Evolutionary conservation across 805 yeast species (phyloP).

Genomic region (Martiniozyma abietophila): DNA sequence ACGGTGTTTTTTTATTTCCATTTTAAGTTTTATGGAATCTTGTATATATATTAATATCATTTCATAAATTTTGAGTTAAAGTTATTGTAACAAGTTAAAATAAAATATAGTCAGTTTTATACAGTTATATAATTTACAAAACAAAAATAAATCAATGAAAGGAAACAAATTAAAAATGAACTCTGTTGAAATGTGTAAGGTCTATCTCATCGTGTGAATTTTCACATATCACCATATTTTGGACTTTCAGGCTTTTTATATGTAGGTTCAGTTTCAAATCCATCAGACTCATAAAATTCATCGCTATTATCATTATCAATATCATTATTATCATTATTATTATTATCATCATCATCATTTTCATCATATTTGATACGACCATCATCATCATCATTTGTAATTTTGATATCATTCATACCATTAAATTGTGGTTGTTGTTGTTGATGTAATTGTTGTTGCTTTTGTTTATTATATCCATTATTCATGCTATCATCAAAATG

Average conservation of each 20-base stretch:
- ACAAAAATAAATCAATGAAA: too few species aligned
- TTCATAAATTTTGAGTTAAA: neutral
- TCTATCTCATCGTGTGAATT: too few species aligned
- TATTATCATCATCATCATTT: neutral
- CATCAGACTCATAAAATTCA: conserved; percentile 27
- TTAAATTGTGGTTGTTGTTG: neutral
- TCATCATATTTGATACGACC: too few species aligned
- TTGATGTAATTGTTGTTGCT: neutral
- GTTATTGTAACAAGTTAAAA: too few species aligned
- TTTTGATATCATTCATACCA: neutral
- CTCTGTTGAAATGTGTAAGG: too few species aligned
- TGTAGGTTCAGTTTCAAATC: conserved; percentile 29
- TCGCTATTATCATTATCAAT: conserved; percentile 7
- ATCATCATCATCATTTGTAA: neutral
- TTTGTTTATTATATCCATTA: neutral
- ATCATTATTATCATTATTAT: neutral
- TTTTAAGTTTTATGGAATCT: neutral
- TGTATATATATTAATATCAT: neutral
- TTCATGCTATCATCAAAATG: neutral
- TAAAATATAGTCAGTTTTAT: too few species aligned
- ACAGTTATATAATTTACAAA: too few species aligned
- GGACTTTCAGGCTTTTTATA: conserved; percentile 6
- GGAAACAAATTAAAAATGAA: too few species aligned
- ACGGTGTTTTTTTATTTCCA: neutral
- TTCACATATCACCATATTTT: too few species aligned